These are phyloP conservation scores for Tarenaya hassleriana DNA, from an alignment of 345 rosid species.

Conservation along the genomic window DNA sequence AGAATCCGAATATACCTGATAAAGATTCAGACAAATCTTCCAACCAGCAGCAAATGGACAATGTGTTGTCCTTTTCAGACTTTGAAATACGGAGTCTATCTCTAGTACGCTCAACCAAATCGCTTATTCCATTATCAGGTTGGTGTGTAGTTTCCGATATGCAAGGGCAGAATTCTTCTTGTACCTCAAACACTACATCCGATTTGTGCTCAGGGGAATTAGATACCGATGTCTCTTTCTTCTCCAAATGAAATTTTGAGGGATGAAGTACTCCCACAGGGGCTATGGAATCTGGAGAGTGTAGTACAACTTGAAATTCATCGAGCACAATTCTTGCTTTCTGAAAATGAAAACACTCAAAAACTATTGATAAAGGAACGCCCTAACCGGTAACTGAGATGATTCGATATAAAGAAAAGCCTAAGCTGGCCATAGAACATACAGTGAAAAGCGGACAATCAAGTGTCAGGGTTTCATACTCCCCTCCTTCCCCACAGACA, in stretches of 20 bases:
- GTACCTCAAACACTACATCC: conserved; percentile 56
- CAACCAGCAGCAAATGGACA: conserved; percentile 86
- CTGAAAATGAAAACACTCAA: conserved; percentile 29
- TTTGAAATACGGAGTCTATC: conserved; percentile 42
- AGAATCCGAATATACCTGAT: conserved; percentile 41
- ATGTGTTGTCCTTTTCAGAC: conserved; percentile 43
- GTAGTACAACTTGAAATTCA: conserved; percentile 64
- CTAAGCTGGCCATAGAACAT: conserved; percentile 23
- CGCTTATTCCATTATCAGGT: conserved; percentile 27
- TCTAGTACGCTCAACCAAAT: conserved; percentile 33
- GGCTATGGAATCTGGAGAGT: conserved; percentile 84
- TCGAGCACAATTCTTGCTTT: conserved; percentile 80
- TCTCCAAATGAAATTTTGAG: conserved; percentile 61
- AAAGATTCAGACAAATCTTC: conserved; percentile 42
- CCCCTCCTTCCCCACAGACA: conserved; percentile 99
- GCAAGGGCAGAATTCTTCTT: conserved; percentile 38
- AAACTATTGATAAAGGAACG: conserved; percentile 1
- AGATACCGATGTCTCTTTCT: conserved; percentile 35
- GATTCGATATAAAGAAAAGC: not conserved
- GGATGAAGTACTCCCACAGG: conserved; percentile 94
- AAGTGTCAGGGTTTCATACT: conserved; percentile 88
- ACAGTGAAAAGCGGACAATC: conserved; percentile 93
- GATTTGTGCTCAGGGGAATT: conserved; percentile 28
- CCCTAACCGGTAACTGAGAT: too few relatives aligned
- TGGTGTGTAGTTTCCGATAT: conserved; percentile 30